Evolutionary conservation across 345 rosid species (phyloP).

Genomic region (Populus tremula): DNA sequence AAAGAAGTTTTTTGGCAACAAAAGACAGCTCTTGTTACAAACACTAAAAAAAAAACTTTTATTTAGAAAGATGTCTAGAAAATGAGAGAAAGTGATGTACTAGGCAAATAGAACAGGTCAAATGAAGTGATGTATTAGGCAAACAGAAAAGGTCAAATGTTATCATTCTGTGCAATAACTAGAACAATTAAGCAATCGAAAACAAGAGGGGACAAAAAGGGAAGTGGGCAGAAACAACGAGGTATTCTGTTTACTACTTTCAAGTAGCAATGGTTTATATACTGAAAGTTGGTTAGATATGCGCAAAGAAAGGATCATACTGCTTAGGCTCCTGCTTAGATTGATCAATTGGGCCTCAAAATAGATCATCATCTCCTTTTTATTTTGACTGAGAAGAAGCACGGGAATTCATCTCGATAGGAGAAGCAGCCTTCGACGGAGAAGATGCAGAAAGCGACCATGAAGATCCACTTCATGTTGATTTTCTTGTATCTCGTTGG

Average conservation of each 20-base stretch:
- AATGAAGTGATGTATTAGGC: neutral
- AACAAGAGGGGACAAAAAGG: neutral
- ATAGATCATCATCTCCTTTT: constrained; percentile 82
- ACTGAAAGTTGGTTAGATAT: neutral
- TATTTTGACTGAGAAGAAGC: constrained; percentile 54
- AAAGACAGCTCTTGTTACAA: neutral
- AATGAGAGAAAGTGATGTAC: too few relatives aligned
- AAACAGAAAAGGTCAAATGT: neutral
- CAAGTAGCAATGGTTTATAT: neutral
- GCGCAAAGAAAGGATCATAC: constrained; percentile 36
- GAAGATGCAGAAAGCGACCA: constrained; percentile 61
- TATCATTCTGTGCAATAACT: neutral
- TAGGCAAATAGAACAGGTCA: too few relatives aligned
- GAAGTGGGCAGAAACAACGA: neutral
- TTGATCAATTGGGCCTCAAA: constrained; percentile 92
- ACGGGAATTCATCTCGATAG: neutral
- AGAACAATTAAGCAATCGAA: neutral
- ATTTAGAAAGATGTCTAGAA: too few relatives aligned
- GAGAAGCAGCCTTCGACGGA: constrained; percentile 58
- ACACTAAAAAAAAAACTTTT: neutral
- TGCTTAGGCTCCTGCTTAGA: constrained; percentile 68
- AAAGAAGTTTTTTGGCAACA: neutral
- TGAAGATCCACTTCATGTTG: constrained; percentile 43
- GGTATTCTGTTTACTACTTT: neutral
- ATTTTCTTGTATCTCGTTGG: too few relatives aligned